Percentiles rank a stretch among this genome's conserved stretches.
Evolutionary conservation across 2,329 filamentous ascomycete genomes (phyloP).

Genomic region (Nectriaceae sp.): DNA sequence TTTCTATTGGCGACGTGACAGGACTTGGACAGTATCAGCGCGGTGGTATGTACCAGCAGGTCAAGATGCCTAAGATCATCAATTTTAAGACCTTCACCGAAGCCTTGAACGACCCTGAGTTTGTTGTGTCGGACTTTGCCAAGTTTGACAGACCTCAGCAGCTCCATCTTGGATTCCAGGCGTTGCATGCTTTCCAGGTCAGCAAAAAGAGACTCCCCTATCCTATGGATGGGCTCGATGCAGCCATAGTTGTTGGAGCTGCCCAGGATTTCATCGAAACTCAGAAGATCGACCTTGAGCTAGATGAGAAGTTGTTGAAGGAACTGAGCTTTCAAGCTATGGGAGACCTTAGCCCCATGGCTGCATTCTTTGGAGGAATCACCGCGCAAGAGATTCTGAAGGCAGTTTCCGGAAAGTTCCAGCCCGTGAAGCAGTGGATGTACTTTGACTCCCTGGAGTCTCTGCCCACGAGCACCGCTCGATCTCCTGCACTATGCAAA

Average conservation of each 20-base stretch:
- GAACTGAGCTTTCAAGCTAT: constrained; percentile 94
- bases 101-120: constrained; percentile 83
- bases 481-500: constrained; percentile 86
- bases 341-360: constrained; percentile 89
- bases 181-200: constrained; percentile 82
- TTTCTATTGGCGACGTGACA: constrained; percentile 93
- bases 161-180: constrained; percentile 89
- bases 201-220: constrained; percentile 74
- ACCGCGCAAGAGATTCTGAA: constrained; percentile 95
- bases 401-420: constrained; percentile 96
- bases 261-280: constrained; percentile 74
- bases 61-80: constrained; percentile 96
- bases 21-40: constrained; percentile 83
- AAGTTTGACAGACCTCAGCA: constrained; percentile 96
- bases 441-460: constrained; percentile 99
- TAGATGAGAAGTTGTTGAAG: constrained; percentile 89
- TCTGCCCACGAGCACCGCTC: constrained; percentile 71
- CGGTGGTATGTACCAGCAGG: constrained; percentile 89
- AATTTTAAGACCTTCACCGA: constrained; percentile 82
- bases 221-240: constrained; percentile 84
- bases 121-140: constrained; percentile 91
- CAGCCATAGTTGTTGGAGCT: constrained; percentile 72
- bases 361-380: constrained; percentile 92
- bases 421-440: constrained; percentile 92
- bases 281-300: constrained; percentile 66